phyloP scores from a whole-genome alignment of 129 eudicot genomes.

The Artemisia argyi region DNA sequence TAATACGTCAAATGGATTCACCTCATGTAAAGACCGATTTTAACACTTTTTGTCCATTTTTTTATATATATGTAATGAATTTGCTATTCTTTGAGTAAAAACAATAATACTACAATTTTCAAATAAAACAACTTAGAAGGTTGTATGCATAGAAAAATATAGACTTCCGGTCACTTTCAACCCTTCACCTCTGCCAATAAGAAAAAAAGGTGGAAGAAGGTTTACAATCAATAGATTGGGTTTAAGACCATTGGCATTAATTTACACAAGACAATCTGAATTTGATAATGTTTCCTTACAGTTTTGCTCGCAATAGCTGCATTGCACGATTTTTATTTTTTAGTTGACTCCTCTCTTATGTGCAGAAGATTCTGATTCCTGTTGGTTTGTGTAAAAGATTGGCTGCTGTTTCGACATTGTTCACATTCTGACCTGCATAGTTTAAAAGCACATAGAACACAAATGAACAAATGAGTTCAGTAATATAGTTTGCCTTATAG shows the following conservation, averaged over 20 bases:
- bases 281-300: slow-evolving; percentile 48
- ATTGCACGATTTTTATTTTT: slow-evolving; percentile 78
- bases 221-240: too few species aligned
- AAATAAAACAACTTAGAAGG: too few species aligned
- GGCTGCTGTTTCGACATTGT: slow-evolving; percentile 97
- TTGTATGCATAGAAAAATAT: too few species aligned
- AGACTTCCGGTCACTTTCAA: too few species aligned
- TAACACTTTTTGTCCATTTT: neutral
- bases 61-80: too few species aligned
- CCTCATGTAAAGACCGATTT: neutral
- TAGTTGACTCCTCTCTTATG: slow-evolving; percentile 94
- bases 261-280: neutral
- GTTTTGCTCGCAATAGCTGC: slow-evolving; percentile 85
- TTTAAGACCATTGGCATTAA: neutral
- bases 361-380: slow-evolving; percentile 94
- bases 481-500: neutral
- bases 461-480: neutral
- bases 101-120: too few species aligned
- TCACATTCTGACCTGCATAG: slow-evolving; percentile 93
- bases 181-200: too few species aligned
- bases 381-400: slow-evolving; percentile 97
- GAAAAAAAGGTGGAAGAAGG: too few species aligned
- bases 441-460: slow-evolving; percentile 6
- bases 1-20: neutral
- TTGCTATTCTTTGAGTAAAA: too few species aligned